Evolutionary conservation across 768 basidiomycete genomes (phyloP), one percentile per base, ranked within the genome.

Genomic region (Mycena vitilis): DNA sequence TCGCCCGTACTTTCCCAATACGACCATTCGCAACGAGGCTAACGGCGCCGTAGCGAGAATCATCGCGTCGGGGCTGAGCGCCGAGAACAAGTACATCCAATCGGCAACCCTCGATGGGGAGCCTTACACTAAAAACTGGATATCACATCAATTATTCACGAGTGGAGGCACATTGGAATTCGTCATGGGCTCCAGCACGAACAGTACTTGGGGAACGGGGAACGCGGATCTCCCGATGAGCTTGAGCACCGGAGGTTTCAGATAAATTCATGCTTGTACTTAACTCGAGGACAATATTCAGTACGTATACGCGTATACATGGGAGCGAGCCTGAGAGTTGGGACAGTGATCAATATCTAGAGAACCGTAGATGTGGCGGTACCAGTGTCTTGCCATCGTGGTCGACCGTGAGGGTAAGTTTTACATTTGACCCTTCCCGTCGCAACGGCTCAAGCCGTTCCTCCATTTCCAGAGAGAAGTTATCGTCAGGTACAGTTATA

Each of bases 1-100:
- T 40, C 70, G 70, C 11, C 70, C 70, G 16, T 71, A 66, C 61
- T 71, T 67, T 52, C 70, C 70, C 7, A 56, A 67, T 37, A 71
- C 64, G 51, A 63, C 65, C 22, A 71, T 71, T 52, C 65, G 34
- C 62, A 71, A 71, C 62, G 65, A 66, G 22, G 70, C 36, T 25
- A 71, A 42, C 30, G 65, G 70, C 25, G 61, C 60, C 9, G 58
- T 53, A 20, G 61, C 70, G 8, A 71, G 57, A 10, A 64, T 71
- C 18, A 71, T 52, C 25, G 70, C 70, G 22, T 44, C 61, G 18
- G 62, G 62, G 0, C 65, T 71, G 48, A 71, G 70, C 61, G 65
- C 18, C 7, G 7, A 37, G 49, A 71, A 71, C 48, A 71, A 59
- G 6, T 71, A 71, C 57, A 60, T 71, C 22, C 70, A 71, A 13